Percentiles rank a stretch among this genome's conserved stretches.
These are phyloP conservation scores for Saccharum spontaneum DNA, from an alignment of 176 grass and related monocot genomes.

Conservation along the genomic window DNA sequence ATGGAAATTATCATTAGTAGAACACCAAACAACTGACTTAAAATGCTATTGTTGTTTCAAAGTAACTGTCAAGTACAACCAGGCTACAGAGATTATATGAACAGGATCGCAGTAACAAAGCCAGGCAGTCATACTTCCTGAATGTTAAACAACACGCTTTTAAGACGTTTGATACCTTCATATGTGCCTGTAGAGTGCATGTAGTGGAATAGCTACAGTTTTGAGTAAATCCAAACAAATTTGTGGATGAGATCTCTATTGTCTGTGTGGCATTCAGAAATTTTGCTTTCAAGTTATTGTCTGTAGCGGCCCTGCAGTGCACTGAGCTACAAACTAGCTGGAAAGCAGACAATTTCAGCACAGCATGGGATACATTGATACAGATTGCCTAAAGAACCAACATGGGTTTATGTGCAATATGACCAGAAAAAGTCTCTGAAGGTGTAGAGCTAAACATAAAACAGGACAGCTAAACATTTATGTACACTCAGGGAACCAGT, in stretches of 20 bases:
- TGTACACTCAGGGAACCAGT: neutral
- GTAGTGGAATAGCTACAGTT: neutral
- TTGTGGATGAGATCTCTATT: neutral
- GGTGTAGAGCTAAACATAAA: neutral
- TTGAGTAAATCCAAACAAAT: neutral
- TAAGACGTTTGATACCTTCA: neutral
- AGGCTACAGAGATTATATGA: neutral
- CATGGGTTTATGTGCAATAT: neutral
- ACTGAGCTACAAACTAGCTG: neutral
- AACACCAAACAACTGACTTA: neutral
- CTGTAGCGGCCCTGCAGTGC: neutral
- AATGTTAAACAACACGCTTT: neutral
- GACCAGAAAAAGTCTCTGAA: too few species aligned
- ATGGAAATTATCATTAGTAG: neutral
- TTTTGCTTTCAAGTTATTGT: neutral
- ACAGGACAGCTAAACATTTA: neutral
- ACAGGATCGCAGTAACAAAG: neutral
- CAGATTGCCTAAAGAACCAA: neutral
- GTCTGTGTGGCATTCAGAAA: slow-evolving; percentile 4
- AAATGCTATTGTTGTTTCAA: neutral
- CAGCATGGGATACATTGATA: neutral
- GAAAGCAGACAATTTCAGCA: neutral
- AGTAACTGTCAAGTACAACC: neutral
- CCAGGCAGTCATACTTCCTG: neutral
- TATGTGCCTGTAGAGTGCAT: neutral